A percentile compares a stretch with the other conserved stretches of the same genome.
These are phyloP conservation scores for Tephrocybe rancida DNA, from an alignment of 768 basidiomycete genomes.

Conservation along the genomic window DNA sequence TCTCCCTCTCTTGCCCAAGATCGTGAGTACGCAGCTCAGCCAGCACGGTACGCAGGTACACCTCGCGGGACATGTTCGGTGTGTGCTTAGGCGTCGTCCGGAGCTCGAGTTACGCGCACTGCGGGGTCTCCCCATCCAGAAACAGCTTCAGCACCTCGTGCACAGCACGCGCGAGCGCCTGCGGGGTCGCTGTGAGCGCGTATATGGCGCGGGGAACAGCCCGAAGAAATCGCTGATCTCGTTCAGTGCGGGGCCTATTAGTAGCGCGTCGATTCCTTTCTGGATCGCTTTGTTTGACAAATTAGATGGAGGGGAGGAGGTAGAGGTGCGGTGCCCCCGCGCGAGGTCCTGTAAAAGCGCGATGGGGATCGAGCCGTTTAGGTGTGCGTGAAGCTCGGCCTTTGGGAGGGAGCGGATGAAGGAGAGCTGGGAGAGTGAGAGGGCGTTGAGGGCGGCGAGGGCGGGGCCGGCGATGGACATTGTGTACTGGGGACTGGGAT, in stretches of 20 bases:
- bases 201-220: conserved; percentile 82
- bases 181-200: conserved; percentile 66
- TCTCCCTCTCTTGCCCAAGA: conserved; percentile 34
- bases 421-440: conserved; percentile 48
- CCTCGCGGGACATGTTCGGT: conserved; percentile 52
- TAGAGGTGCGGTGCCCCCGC: conserved; percentile 30
- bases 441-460: conserved; percentile 53
- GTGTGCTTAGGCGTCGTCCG: conserved; percentile 76
- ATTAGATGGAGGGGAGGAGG: conserved; percentile 7
- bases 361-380: conserved; percentile 84
- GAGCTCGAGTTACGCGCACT: conserved; percentile 80
- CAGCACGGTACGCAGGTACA: conserved; percentile 70
- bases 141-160: conserved; percentile 69
- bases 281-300: conserved; percentile 30
- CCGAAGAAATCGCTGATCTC: conserved; percentile 72
- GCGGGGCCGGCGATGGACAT: conserved; percentile 43
- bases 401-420: conserved; percentile 74
- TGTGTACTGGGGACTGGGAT: no score
- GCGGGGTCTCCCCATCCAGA: conserved; percentile 47
- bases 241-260: conserved; percentile 45
- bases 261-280: conserved; percentile 38
- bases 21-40: conserved; percentile 63
- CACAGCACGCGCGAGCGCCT: conserved; percentile 55
- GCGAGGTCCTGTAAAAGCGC: conserved; percentile 64
- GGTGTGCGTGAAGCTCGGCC: conserved; percentile 85